Evolutionary conservation across 306 rosid species (phyloP).

Genomic region (Mucuna pruriens): DNA sequence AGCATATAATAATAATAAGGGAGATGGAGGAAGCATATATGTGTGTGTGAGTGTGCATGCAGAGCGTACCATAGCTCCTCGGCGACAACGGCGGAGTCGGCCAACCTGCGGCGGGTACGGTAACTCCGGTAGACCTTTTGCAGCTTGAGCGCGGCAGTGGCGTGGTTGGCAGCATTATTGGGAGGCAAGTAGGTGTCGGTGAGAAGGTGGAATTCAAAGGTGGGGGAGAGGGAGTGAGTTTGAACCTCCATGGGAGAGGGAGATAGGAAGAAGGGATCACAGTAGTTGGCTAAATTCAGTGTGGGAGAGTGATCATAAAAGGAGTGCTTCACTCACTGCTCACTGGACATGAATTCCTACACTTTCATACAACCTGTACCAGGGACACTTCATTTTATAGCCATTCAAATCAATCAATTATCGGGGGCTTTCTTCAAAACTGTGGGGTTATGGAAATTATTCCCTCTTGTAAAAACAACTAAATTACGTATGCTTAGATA

Average conservation of each 20-base stretch:
- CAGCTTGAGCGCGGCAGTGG: conserved; percentile 14
- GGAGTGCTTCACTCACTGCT: neutral
- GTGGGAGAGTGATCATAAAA: neutral
- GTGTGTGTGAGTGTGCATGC: neutral
- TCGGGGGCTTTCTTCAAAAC: no score
- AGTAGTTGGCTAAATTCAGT: neutral
- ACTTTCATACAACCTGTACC: neutral
- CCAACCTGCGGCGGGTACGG: conserved; percentile 24
- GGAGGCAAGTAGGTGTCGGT: neutral
- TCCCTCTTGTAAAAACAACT: no score
- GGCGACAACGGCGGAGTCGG: conserved; percentile 19
- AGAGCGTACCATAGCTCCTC: conserved; percentile 21
- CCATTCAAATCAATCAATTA: neutral
- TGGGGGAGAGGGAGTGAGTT: neutral
- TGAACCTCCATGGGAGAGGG: conserved; percentile 20
- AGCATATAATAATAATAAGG: no score
- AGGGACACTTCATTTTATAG: neutral
- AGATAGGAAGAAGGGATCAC: neutral
- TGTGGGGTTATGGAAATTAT: no score
- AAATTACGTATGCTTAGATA: no score
- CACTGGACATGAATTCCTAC: neutral
- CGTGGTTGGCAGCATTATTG: neutral
- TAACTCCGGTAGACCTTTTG: conserved; percentile 22
- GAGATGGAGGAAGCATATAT: no score
- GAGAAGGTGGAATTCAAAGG: neutral